Percentiles rank a stretch among this genome's conserved stretches.
phyloP scores from a whole-genome alignment of 1,139 yeast species.

The Suhomyces wounanorum region DNA sequence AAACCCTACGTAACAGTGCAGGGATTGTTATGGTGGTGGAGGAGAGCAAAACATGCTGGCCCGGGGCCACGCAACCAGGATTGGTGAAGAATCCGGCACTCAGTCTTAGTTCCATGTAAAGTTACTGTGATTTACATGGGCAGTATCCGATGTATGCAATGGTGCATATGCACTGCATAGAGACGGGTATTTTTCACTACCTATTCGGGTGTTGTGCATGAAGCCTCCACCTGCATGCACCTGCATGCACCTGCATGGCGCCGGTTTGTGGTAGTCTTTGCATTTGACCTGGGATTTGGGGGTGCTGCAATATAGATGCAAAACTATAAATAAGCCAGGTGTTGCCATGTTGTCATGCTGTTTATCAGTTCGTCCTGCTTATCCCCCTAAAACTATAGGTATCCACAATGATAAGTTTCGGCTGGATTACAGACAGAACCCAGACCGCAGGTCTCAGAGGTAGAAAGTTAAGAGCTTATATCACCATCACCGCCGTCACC shows the following conservation, averaged over 20 bases:
- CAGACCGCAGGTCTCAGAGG: slow-evolving; percentile 54
- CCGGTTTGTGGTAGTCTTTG: neutral
- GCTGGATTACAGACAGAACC: slow-evolving; percentile 31
- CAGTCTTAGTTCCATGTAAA: neutral
- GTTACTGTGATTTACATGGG: neutral
- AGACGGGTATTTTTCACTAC: neutral
- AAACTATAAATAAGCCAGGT: slow-evolving; percentile 3
- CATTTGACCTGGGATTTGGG: neutral
- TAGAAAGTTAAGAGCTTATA: slow-evolving; percentile 38
- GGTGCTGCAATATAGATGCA: slow-evolving; percentile 2
- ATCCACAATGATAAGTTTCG: slow-evolving; percentile 11
- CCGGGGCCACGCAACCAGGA: neutral
- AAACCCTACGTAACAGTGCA: neutral
- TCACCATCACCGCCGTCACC: slow-evolving; percentile 60
- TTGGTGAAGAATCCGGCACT: neutral
- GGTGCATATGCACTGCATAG: neutral
- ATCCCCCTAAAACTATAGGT: neutral
- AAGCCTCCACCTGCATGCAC: neutral
- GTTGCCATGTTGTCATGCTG: neutral
- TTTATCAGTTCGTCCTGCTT: neutral
- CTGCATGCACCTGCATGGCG: neutral
- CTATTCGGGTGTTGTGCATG: neutral
- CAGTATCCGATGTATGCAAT: neutral
- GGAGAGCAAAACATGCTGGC: neutral
- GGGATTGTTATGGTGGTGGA: neutral